A percentile compares a stretch with the other conserved stretches of the same genome.
Conservation (phyloP, 495 filamentous ascomycete genomes). For the Friedmanniomyces endolithicus region DNA sequence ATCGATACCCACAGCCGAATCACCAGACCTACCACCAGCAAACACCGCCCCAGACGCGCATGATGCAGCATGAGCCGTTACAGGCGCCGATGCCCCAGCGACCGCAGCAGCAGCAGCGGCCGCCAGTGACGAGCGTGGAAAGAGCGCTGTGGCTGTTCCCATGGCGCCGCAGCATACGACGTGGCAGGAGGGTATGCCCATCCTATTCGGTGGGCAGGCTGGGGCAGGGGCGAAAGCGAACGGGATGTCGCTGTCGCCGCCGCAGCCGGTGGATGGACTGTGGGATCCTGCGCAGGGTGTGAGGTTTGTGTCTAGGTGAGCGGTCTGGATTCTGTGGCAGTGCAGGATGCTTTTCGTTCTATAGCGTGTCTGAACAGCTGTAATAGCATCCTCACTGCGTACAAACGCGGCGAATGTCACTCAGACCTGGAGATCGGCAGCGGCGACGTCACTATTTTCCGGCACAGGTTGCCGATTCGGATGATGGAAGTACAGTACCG, state of each 20-base stretch:
- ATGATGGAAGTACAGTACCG: no score
- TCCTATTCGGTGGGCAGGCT: constrained; percentile 14
- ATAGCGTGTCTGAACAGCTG: neutral
- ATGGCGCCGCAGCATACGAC: constrained; percentile 1
- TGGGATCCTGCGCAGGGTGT: constrained; percentile 8
- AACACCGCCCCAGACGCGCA: neutral
- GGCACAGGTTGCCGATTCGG: no score
- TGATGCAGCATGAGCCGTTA: neutral
- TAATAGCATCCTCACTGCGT: no score
- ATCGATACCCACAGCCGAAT: constrained; percentile 3
- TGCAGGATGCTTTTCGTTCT: no score
- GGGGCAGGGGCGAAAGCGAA: neutral
- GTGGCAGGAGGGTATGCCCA: constrained; percentile 22
- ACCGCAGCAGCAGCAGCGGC: constrained; percentile 6
- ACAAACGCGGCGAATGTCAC: no score
- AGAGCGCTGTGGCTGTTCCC: constrained; percentile 1
- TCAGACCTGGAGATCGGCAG: no score
- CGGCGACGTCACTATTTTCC: no score
- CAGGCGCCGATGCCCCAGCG: constrained; percentile 15
- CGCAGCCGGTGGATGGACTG: neutral
- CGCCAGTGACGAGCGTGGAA: constrained; percentile 3
- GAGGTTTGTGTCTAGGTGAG: constrained; percentile 2
- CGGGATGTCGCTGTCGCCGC: neutral
- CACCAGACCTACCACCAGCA: neutral
- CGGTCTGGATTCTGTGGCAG: no score